Evolutionary conservation across 176 grass and related monocot species (phyloP).

Genomic region (Carex littledalei): DNA sequence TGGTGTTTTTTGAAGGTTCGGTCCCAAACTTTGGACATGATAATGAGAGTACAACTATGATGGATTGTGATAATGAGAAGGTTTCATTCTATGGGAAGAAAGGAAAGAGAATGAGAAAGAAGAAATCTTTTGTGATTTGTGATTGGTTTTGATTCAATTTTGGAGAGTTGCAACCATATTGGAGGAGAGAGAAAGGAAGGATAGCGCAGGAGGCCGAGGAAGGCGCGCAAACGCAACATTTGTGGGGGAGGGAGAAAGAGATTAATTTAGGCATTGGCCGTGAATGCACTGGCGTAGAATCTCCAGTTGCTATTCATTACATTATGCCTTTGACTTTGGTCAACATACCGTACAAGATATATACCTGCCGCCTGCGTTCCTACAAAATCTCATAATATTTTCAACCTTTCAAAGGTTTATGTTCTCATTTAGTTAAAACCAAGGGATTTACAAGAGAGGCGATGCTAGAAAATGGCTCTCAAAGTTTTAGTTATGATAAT

Average conservation of each 20-base stretch:
- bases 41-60: neutral
- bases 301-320: neutral
- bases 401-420: too few species aligned
- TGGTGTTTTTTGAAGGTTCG: slow-evolving; percentile 5
- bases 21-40: slow-evolving; percentile 18
- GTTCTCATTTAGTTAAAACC: too few species aligned
- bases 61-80: neutral
- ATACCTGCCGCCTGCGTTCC: too few species aligned
- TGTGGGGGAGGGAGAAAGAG: neutral
- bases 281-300: neutral
- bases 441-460: too few species aligned
- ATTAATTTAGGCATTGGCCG: neutral
- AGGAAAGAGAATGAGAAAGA: neutral
- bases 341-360: neutral
- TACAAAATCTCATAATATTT: too few species aligned
- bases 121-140: neutral
- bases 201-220: neutral
- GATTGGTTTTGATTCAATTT: neutral
- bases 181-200: neutral
- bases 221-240: slow-evolving; percentile 12
- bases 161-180: neutral
- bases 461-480: too few species aligned
- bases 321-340: neutral
- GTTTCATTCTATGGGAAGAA: neutral
- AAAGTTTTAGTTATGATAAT: too few species aligned